Evolutionary conservation across 768 basidiomycete species (phyloP), one percentile per base, ranked within the genome.

Genomic region (Lactarius sanguifluus): DNA sequence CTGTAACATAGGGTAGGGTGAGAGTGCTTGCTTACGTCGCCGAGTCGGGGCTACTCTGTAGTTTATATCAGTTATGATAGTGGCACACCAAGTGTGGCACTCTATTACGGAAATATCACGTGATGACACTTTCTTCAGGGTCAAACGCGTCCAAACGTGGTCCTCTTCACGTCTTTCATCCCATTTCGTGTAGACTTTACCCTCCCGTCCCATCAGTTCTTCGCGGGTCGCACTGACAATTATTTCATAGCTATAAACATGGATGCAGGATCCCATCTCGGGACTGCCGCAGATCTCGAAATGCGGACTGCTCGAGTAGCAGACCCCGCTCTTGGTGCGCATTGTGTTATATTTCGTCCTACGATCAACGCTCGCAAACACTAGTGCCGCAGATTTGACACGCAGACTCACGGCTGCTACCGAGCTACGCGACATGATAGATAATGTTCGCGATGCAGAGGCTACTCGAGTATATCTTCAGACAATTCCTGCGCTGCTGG

Each of bases 391-490:
- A 92, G 91, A 91, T 77, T 82, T 91, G 70, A 85, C 85, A 65
- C 85, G 84, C 3, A 91, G 90, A 76, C 83, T 85, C 75, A 78
- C 79, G 3, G 83, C 86, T n/a, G 89, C 90, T 65, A 83, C 81
- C 65, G 92, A 94, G 74, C 85, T 94, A 66, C 83, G 91, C 64
- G 91, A 94, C 75, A 85, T 88, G 79, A 81, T 94, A 70, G 92
- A 94, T 72, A 86, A 86, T 18, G 84, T 90, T 47, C 82, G 89
- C 63, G 92, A 94, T 67, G 79, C 84, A 20, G 92, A 94, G 69
- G 85, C 87, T 18, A 79, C 83, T 47, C 85, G 88, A 25, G 86
- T 87, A 40, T 80, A 92, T 25, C 86, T 86, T 8, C 85, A 86
- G 69, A 86, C 92, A 73, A 86, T 92, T 60, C 88, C 89, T 18